Evolutionary conservation across 1,284 basidiomycete species (phyloP), one percentile per base, ranked within the genome.

Genomic region (Cystobasidium pallidum): DNA sequence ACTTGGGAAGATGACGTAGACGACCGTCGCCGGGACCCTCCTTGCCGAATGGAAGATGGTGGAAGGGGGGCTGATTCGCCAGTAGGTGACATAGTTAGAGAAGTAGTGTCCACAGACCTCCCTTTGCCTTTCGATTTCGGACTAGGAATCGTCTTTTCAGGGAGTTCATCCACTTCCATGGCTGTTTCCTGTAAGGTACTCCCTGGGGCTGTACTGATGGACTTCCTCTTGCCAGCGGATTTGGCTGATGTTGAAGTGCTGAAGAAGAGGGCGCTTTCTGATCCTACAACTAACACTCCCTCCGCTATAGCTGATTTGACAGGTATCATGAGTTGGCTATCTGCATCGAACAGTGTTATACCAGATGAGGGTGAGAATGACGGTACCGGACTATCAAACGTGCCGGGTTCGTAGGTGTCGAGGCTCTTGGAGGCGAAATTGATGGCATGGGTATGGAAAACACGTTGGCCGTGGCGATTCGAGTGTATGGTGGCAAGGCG

Each of bases 281-380:
- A 76, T 19, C 78, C 78, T 0, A 77, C 62, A 19, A 77, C 73
- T 13, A 77, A 32, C 17, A 78, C 66, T 6, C 77, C 77, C 2
- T 65, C 34, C 2, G 32, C 32, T 1, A 28, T 49, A 7, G 26
- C 30, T 1, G 61, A 59, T 3, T 32, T 43, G 13, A 76, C 66
- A 4, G 76, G 71, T 2, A 78, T 61, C 17, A 74, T 47, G 26
- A 75, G 30, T 45, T 77, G 74, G 17, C 66, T 72, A 11, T 77
- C 78, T 19, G 73, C 65, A 41, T 78, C 78, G 1, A 58, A 61
- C 0, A 78, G 63, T 24, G 30, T 45, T 17, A 59, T 55, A 7
- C 65, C 70, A 17, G 63, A 7, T 8, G 63, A 45, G 24, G 66
- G 32, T 3, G 55, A 36, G 15, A 45, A 59, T 11, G 62, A 64